Evolutionary conservation across 768 basidiomycete species (phyloP).

Genomic region (Kwoniella sp.): DNA sequence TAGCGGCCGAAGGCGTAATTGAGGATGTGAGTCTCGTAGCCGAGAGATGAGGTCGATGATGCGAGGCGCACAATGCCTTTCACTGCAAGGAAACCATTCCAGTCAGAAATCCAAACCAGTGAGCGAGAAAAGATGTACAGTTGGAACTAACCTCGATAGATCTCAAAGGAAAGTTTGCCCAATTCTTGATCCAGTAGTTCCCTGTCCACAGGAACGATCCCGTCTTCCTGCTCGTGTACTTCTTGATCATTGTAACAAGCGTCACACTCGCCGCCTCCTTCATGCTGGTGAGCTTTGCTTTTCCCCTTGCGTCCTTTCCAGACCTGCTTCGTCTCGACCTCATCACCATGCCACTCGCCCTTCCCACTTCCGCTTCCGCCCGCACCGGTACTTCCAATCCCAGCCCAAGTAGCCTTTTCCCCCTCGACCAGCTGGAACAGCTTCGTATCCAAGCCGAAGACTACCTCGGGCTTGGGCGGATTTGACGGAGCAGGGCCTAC

Average conservation of each 20-base stretch:
- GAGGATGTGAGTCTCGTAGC: conserved; percentile 56
- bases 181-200: conserved; percentile 40
- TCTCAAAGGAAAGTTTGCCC: conserved; percentile 51
- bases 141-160: conserved; percentile 50
- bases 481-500: conserved; percentile 60
- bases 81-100: conserved; percentile 59
- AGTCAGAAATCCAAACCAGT: neutral
- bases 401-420: conserved; percentile 47
- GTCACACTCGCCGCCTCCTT: conserved; percentile 30
- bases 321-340: conserved; percentile 79
- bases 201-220: conserved; percentile 31
- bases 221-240: conserved; percentile 6
- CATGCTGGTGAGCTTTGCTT: conserved; percentile 32
- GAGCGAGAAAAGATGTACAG: no score
- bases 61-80: conserved; percentile 78
- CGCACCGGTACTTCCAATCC: conserved; percentile 18
- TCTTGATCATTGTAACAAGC: conserved; percentile 5
- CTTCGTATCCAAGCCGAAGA: conserved; percentile 89
- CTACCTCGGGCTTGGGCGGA: conserved; percentile 69
- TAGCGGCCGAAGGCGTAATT: conserved; percentile 95
- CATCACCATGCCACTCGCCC: conserved; percentile 67
- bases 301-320: conserved; percentile 59
- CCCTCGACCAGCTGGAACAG: conserved; percentile 61
- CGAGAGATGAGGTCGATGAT: conserved; percentile 41
- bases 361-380: conserved; percentile 28